phyloP scores from a whole-genome alignment of 148 eudicot genomes.

The Rhododendron mucronatum region DNA sequence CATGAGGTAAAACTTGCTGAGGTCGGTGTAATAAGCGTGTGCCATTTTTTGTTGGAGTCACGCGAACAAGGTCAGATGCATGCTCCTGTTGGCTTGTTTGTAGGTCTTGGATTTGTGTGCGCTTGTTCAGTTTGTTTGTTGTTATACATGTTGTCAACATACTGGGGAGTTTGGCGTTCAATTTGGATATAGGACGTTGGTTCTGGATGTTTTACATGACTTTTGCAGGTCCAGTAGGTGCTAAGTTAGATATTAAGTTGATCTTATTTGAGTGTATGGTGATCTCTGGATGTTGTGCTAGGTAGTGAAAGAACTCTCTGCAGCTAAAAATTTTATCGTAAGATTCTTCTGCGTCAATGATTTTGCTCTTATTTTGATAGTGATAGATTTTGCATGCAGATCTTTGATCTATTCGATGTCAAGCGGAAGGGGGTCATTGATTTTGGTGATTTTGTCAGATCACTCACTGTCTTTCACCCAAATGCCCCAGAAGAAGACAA shows the following conservation, averaged over 20 bases:
- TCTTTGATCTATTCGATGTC: conserved; percentile 85
- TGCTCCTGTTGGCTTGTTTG: background rate
- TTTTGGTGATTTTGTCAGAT: conserved; percentile 87
- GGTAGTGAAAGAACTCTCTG: background rate
- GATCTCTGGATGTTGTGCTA: background rate
- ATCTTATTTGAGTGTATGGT: background rate
- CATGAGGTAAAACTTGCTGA: background rate
- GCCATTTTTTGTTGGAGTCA: background rate
- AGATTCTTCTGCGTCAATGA: background rate
- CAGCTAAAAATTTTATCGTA: background rate
- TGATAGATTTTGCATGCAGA: conserved; percentile 32
- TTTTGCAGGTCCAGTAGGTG: background rate
- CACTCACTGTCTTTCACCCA: conserved; percentile 84
- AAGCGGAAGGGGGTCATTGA: conserved; percentile 79
- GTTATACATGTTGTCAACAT: background rate
- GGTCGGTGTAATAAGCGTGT: background rate
- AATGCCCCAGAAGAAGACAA: conserved; percentile 86
- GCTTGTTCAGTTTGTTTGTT: background rate
- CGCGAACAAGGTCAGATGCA: background rate
- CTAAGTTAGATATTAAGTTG: background rate
- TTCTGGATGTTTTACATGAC: background rate
- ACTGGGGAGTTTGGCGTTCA: background rate
- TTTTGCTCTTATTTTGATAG: background rate
- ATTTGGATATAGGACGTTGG: background rate
- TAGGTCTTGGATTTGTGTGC: background rate